phyloP scores from a whole-genome alignment of 2,329 filamentous ascomycete genomes.

The Stagonosporopsis rhizophila region DNA sequence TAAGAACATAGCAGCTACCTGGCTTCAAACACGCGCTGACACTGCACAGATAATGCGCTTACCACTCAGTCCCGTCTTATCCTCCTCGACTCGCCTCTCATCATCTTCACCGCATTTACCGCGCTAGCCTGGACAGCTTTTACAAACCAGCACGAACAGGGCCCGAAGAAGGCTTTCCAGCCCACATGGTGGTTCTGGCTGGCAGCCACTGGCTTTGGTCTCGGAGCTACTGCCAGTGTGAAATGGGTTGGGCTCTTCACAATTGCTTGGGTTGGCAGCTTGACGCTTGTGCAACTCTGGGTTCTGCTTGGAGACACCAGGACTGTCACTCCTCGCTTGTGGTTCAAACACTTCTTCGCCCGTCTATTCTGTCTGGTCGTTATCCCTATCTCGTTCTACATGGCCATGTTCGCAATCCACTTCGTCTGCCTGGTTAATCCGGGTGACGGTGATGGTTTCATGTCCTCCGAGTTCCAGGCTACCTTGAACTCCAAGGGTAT shows the following conservation, averaged over 20 bases:
- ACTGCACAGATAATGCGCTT: constrained; percentile 81
- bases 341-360: constrained; percentile 93
- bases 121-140: constrained; percentile 91
- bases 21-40: constrained; percentile 24
- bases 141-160: constrained; percentile 95
- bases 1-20: constrained; percentile 50
- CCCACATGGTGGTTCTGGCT: constrained; percentile 99
- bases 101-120: constrained; percentile 92
- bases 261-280: constrained; percentile 93
- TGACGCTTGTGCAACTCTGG: constrained; percentile 94
- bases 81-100: constrained; percentile 91
- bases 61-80: constrained; percentile 95
- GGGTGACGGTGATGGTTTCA: constrained; percentile 97
- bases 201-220: constrained; percentile 79
- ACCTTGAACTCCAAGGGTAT: constrained; percentile 96
- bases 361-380: constrained; percentile 90
- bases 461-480: constrained; percentile 99
- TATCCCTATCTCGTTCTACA: constrained; percentile 88
- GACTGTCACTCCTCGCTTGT: constrained; percentile 83
- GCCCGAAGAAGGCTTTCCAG: constrained; percentile 85
- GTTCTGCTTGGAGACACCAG: constrained; percentile 87
- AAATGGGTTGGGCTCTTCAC: constrained; percentile 99
- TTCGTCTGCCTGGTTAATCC: constrained; percentile 93
- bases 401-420: constrained; percentile 97
- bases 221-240: constrained; percentile 91